Base-by-base conservation (phyloP, 495 filamentous ascomycete species). In the Penicillium coprophilum region DNA sequence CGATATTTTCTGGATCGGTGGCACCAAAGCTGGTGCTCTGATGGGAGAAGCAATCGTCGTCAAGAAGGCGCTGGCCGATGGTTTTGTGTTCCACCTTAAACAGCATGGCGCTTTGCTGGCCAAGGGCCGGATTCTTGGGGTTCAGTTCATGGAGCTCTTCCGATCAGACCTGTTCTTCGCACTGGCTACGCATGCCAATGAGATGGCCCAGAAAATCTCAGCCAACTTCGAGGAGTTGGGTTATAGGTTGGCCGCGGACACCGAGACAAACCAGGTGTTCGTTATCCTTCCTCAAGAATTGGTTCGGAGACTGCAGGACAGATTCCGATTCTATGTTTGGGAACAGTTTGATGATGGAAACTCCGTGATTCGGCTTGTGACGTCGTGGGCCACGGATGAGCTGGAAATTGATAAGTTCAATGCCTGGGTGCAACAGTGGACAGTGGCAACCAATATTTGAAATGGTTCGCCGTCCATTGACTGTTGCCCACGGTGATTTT, bases 1-100 rank as follows among this genome's bases (percentile, higher is more conserved):
- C 0, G 73, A 78, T 56, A 73, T 78, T 11, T 78, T 78, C 59
- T 78, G 75, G 75, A 72, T 78, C 30, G 75, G 75, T 12, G 75
- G 75, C 0, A 78, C 75, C 21, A 78, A 78, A 56, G 69, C 69
- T 40, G 75, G 75, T 15, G 73, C 73, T 0, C 49, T 78, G 23
- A 62, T 78, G 39, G 75, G 75, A 8, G 75, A 78, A 50, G 75
- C 72, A 0, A 73, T 78, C 38, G 71, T 78, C 9, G 69, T 78
- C 24, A 65, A 66, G 46, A 68, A 67, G 38, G 32, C 47, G 3
- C 48, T 78, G 3, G 66, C 69, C 0, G 73, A 77, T 19, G 75
- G 68, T 23, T 78, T 78, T 40, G 66, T 67, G 15, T 73, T 76
- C 56, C 69, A 78, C 48, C 61, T 78, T 55, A 78, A 78, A 48